phyloP scores from a whole-genome alignment of 306 rosid species.

The Clitoria ternatea region DNA sequence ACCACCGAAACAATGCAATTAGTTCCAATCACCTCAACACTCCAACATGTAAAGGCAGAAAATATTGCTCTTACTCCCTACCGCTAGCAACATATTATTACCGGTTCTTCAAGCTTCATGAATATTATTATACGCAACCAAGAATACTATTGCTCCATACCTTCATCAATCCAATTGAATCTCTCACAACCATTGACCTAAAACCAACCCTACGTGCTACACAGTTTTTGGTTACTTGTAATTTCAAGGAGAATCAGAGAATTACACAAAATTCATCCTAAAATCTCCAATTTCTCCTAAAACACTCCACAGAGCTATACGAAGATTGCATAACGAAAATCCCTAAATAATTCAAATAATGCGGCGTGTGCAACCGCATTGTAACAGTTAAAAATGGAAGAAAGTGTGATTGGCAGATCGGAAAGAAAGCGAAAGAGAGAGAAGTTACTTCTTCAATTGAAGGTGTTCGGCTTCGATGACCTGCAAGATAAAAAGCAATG shows the following conservation, averaged over 20 bases:
- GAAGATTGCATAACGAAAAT: constrained; percentile 2
- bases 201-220: neutral
- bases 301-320: neutral
- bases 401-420: constrained; percentile 21
- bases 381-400: neutral
- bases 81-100: neutral
- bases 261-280: neutral
- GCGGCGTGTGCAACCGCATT: neutral
- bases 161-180: neutral
- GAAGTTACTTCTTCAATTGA: constrained; percentile 67
- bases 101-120: neutral
- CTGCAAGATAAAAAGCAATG: constrained; percentile 33
- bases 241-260: neutral
- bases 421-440: constrained; percentile 16
- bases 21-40: neutral
- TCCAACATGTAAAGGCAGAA: constrained; percentile 14
- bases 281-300: neutral
- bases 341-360: constrained; percentile 9
- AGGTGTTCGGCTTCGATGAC: constrained; percentile 75
- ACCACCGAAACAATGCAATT: neutral
- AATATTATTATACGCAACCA: neutral
- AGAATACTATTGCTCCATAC: neutral
- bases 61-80: neutral
- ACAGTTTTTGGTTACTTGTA: neutral
- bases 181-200: constrained; percentile 12